Evolutionary conservation across 73 alveolate species (phyloP), one percentile per base, ranked within the genome.

Genomic region (Paramecium primaurelia): DNA sequence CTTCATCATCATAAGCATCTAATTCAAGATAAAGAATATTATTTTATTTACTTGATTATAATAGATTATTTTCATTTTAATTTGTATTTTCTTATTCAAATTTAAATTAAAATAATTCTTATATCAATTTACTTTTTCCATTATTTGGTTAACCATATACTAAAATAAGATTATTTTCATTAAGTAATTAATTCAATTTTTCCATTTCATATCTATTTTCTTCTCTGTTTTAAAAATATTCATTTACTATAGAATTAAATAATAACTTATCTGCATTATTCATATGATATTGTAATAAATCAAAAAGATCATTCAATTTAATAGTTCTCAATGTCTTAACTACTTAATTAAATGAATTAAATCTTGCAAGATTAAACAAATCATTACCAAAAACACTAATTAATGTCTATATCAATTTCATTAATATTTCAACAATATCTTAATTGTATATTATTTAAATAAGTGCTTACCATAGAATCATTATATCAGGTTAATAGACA

Each of bases 1-100:
- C 84, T 26, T 64, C 84, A 64, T 64, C 84, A 64, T 64, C 84
- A 64, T 64, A 64, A 34, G 84, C 84, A 64, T 34, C 84, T 12
- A 64, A 34, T 64, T 64, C 84, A 14, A 64, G 4, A 54, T 18
- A 54, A 3, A 54, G 84, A 8, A 64, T 28, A 11, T 14, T 20
- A 4, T 64, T 64, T 64, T 64, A 26, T 64, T 64, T 64, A 16
- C 30, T 34, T 1, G 84, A 34, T 64, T 64, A 28, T 26, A 32
- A 28, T 0, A 34, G 49, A 14, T 36, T 12, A 32, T 64, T 28
- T 28, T 32, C 84, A 32, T 11, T 34, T 64, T 64, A 54, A 54
- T 54, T 54, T 5, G 69, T 54, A 14, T 54, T 54, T 22, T 54
- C 69, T 22, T 54, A 54, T 54, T 54, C 69, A 54, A 54, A 16